Evolutionary conservation across 2,329 filamentous ascomycete species (phyloP).

Genomic region (Colletotrichum sp.): DNA sequence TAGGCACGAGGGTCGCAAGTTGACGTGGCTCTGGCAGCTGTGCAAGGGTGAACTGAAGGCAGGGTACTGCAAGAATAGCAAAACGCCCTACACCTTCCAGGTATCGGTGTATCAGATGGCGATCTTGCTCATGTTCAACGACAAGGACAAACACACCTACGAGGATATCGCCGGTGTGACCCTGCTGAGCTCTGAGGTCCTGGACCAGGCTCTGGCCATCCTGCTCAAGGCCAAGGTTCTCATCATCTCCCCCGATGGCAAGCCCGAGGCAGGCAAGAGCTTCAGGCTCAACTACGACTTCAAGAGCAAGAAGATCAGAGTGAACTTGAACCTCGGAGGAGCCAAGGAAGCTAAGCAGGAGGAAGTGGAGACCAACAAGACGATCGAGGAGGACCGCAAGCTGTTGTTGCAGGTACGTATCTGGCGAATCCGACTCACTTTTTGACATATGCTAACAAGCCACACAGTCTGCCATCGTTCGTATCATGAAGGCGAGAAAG

Average conservation of each 20-base stretch:
- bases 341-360: conserved; percentile 97
- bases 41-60: conserved; percentile 97
- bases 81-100: conserved; percentile 94
- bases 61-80: conserved; percentile 87
- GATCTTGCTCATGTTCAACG: conserved; percentile 92
- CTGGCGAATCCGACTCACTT: no score
- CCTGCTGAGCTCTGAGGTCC: conserved; percentile 76
- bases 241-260: conserved; percentile 71
- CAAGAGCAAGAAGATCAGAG: conserved; percentile 97
- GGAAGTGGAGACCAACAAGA: conserved; percentile 97
- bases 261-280: conserved; percentile 77
- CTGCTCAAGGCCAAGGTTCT: conserved; percentile 94
- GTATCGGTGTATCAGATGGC: conserved; percentile 99
- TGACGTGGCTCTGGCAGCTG: conserved; percentile 97
- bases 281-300: conserved; percentile 93
- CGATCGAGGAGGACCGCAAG: conserved; percentile 97
- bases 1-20: conserved; percentile 95
- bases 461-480: conserved; percentile 89
- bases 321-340: conserved; percentile 94
- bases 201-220: conserved; percentile 86
- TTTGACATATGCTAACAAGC: conserved; percentile 26
- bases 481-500: conserved; percentile 99
- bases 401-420: conserved; percentile 88
- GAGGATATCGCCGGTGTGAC: conserved; percentile 87
- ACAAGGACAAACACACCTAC: conserved; percentile 83